A percentile compares a stretch with the other conserved stretches of the same genome.
Conservation (phyloP, 2,329 filamentous ascomycete species). For the Fusarium zealandicum region DNA sequence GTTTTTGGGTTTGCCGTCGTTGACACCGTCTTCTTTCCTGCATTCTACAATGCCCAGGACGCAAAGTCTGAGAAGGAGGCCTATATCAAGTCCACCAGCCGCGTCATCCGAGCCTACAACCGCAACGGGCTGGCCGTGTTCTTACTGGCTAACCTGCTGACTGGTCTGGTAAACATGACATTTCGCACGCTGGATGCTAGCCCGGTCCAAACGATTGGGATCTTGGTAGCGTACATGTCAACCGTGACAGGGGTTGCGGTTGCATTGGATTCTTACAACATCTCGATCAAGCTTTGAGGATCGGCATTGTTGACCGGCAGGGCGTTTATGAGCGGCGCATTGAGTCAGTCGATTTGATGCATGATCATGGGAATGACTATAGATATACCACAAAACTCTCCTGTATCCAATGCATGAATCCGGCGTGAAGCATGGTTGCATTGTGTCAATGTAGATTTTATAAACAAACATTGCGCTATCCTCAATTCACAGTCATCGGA, state of each 20-base stretch:
- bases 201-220: constrained; percentile 70
- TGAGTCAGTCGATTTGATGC: background rate
- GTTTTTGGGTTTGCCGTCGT: constrained; percentile 79
- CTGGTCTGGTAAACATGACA: constrained; percentile 87
- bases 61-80: constrained; percentile 67
- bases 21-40: constrained; percentile 80
- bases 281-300: constrained; percentile 73
- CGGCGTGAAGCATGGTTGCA: background rate
- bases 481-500: background rate
- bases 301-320: background rate
- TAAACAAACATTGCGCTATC: constrained; percentile 9
- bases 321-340: background rate
- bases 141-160: constrained; percentile 85
- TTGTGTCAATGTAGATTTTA: constrained; percentile 2
- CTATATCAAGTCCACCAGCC: constrained; percentile 76
- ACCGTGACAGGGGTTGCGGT: constrained; percentile 73
- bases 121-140: constrained; percentile 88
- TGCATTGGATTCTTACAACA: constrained; percentile 66
- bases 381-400: background rate
- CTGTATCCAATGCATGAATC: constrained; percentile 4
- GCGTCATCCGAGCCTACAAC: constrained; percentile 84
- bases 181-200: constrained; percentile 80
- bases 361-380: background rate
- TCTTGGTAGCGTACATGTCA: constrained; percentile 76
- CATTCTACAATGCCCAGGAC: constrained; percentile 66